Percentiles rank a stretch among this genome's conserved stretches.
Evolutionary conservation across 2,329 filamentous ascomycete genomes (phyloP).

Genomic region (Penicillium sclerotigenum): DNA sequence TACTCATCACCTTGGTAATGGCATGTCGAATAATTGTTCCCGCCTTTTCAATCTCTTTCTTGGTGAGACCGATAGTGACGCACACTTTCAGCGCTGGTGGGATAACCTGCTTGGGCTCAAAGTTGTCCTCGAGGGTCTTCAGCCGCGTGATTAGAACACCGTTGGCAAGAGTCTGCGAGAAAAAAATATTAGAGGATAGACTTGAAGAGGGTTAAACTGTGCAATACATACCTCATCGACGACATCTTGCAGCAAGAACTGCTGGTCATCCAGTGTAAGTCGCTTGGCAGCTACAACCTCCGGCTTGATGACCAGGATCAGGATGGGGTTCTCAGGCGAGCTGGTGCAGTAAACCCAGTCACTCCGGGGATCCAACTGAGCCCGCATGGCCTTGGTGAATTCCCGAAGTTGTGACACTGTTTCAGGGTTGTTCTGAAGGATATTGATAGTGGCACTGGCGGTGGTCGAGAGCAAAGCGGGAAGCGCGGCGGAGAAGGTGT

Average conservation of each 20-base stretch:
- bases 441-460: conserved; percentile 80
- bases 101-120: conserved; percentile 63
- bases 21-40: conserved; percentile 84
- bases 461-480: conserved; percentile 95
- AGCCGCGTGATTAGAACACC: conserved; percentile 84
- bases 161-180: conserved; percentile 69
- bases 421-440: conserved; percentile 84
- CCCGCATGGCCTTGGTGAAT: conserved; percentile 79
- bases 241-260: conserved; percentile 78
- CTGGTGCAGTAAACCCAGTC: conserved; percentile 89
- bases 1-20: conserved; percentile 82
- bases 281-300: conserved; percentile 72
- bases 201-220: neutral
- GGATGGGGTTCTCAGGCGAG: conserved; percentile 76
- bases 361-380: conserved; percentile 84
- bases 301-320: conserved; percentile 78
- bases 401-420: conserved; percentile 76
- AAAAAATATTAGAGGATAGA: too few species aligned
- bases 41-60: conserved; percentile 94
- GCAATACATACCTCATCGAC: conserved; percentile 82
- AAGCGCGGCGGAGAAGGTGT: conserved; percentile 92
- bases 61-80: conserved; percentile 79
- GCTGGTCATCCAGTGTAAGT: conserved; percentile 72
- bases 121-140: conserved; percentile 70
- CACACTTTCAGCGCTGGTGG: conserved; percentile 88